Percentiles rank a stretch among this genome's conserved stretches.
phyloP scores from a whole-genome alignment of 805 yeast genomes.

The Candida vaughaniae region DNA sequence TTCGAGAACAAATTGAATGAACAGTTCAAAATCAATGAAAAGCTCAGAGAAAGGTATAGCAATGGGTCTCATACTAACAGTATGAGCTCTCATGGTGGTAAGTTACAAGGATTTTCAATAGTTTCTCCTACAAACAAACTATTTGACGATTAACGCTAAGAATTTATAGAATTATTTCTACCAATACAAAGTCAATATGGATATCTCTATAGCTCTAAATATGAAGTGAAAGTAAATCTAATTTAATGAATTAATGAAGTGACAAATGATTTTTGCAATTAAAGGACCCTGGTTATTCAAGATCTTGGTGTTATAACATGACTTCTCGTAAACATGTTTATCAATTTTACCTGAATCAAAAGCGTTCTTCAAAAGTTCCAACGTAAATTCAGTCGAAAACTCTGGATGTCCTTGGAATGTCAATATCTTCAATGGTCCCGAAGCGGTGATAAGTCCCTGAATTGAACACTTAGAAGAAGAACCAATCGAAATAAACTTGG shows the following conservation, averaged over 20 bases:
- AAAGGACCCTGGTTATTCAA: slow-evolving; percentile 40
- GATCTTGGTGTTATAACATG: slow-evolving; percentile 27
- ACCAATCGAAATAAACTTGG: slow-evolving; percentile 45
- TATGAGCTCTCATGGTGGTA: slow-evolving; percentile 21
- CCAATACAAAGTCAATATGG: neutral
- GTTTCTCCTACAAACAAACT: slow-evolving; percentile 31
- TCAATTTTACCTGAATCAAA: slow-evolving; percentile 20
- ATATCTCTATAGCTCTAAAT: too few relatives aligned
- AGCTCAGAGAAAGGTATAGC: slow-evolving; percentile 25
- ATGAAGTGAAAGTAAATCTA: too few relatives aligned
- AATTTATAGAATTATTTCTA: too few relatives aligned
- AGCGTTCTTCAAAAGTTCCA: slow-evolving; percentile 23
- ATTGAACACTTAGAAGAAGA: slow-evolving; percentile 51
- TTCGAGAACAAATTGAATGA: slow-evolving; percentile 31
- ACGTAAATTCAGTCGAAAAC: slow-evolving; percentile 43
- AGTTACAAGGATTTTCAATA: slow-evolving; percentile 38
- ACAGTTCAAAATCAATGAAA: slow-evolving; percentile 31
- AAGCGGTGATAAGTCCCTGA: slow-evolving; percentile 60
- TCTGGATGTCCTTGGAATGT: slow-evolving; percentile 94
- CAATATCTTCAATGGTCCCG: slow-evolving; percentile 49
- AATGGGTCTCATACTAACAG: neutral
- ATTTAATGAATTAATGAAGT: slow-evolving; percentile 22
- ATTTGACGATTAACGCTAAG: slow-evolving; percentile 19
- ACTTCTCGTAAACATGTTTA: slow-evolving; percentile 24
- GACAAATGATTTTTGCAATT: slow-evolving; percentile 34